Percentiles rank a stretch among this genome's conserved stretches.
phyloP scores from a whole-genome alignment of 1,284 basidiomycete genomes.

The Singerocomus rubriflavus region DNA sequence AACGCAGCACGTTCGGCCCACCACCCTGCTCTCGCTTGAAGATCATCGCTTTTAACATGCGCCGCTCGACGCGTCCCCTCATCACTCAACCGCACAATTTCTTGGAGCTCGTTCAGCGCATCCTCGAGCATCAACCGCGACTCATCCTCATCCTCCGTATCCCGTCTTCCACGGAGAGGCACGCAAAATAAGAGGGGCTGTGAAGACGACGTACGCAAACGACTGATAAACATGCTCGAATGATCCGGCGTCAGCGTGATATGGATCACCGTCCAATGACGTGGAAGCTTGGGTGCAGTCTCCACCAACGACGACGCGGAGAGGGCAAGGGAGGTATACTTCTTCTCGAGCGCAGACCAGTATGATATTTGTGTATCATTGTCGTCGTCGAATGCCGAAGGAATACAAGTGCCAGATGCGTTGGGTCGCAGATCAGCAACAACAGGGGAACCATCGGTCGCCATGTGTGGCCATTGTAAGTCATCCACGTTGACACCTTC shows the following conservation, averaged over 20 bases:
- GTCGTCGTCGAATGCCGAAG: constrained; percentile 32
- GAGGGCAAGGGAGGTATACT: constrained; percentile 22
- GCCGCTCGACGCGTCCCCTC: constrained; percentile 74
- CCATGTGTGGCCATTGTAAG: constrained; percentile 63
- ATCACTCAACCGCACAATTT: constrained; percentile 79
- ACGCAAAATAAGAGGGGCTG: constrained; percentile 83
- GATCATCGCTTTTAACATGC: constrained; percentile 62
- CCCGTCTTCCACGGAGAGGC: constrained; percentile 82
- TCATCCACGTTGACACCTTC: constrained; percentile 49
- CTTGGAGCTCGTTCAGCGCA: constrained; percentile 71
- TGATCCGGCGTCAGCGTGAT: constrained; percentile 82
- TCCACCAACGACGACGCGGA: constrained; percentile 20
- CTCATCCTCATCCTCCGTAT: constrained; percentile 71
- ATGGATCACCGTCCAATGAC: constrained; percentile 83
- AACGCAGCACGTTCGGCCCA: constrained; percentile 80
- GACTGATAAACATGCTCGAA: constrained; percentile 80
- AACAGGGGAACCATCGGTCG: constrained; percentile 40
- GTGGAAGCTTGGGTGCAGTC: constrained; percentile 51
- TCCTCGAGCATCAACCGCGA: constrained; percentile 69
- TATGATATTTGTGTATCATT: constrained; percentile 38
- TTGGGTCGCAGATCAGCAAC: constrained; percentile 16
- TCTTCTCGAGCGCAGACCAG: constrained; percentile 37
- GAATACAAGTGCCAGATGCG: constrained; percentile 2
- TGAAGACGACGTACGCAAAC: constrained; percentile 58
- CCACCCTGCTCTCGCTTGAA: constrained; percentile 72